Conservation (phyloP, 169 alveolate genomes). For the Besnoitia besnoiti region DNA sequence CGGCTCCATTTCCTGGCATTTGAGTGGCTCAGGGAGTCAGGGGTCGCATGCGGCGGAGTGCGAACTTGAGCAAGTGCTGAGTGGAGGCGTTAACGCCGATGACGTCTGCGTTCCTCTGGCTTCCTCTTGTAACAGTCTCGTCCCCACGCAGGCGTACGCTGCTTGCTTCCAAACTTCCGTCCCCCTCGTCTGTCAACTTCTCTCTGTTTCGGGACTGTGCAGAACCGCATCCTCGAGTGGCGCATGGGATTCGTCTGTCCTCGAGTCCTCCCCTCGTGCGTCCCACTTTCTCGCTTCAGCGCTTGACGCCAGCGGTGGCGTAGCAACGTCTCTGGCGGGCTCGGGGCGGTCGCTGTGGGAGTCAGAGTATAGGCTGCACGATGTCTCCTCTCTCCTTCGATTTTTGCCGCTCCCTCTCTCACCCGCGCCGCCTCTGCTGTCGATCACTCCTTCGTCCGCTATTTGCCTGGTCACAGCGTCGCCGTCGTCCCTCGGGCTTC, state of each 20-base stretch:
- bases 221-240: no score
- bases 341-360: not conserved
- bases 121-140: not conserved
- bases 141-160: not conserved
- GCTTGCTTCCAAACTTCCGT: not conserved
- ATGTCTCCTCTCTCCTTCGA: not conserved
- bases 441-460: not conserved
- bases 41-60: no score
- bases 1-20: no score
- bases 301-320: not conserved
- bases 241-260: not conserved
- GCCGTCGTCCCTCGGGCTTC: not conserved
- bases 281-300: not conserved
- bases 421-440: not conserved
- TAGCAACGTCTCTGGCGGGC: not conserved
- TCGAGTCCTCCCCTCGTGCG: no score
- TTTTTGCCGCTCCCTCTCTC: not conserved
- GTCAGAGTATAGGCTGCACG: not conserved
- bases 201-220: not conserved
- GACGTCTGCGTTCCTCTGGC: no score
- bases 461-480: not conserved
- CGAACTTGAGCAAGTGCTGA: no score
- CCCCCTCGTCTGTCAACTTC: not conserved
- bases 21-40: no score
- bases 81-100: no score